These are phyloP conservation scores for Neurospora tetrasperma DNA, from an alignment of 495 filamentous ascomycete genomes.

Conservation along the genomic window DNA sequence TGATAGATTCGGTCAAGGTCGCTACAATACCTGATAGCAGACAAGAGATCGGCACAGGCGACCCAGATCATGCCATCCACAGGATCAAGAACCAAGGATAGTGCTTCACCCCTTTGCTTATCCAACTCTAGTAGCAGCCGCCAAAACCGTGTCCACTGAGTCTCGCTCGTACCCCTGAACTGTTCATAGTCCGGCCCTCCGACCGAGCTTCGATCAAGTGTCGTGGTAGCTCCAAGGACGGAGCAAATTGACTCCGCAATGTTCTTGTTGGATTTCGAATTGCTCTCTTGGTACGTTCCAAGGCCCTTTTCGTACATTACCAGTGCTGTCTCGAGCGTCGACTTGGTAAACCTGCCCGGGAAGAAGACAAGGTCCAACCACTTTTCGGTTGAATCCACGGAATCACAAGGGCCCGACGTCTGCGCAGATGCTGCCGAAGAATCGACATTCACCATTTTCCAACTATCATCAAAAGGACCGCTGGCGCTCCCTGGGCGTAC, in stretches of 20 bases:
- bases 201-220: conserved; percentile 46
- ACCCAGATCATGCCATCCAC: conserved; percentile 68
- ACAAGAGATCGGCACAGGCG: conserved; percentile 66
- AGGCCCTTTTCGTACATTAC: conserved; percentile 57
- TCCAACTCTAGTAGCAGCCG: conserved; percentile 78
- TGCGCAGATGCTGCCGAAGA: conserved; percentile 45
- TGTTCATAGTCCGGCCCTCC: conserved; percentile 63
- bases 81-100: conserved; percentile 65
- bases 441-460: conserved; percentile 63
- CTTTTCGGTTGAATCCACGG: conserved; percentile 52
- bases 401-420: conserved; percentile 46
- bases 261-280: conserved; percentile 34
- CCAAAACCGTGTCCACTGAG: conserved; percentile 86
- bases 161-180: conserved; percentile 57
- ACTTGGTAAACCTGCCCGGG: conserved; percentile 64
- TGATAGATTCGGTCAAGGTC: conserved; percentile 58
- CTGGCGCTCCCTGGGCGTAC: conserved; percentile 21
- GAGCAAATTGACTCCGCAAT: conserved; percentile 61
- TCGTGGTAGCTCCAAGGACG: conserved; percentile 53
- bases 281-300: conserved; percentile 28
- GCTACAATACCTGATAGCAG: conserved; percentile 69
- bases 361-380: conserved; percentile 70
- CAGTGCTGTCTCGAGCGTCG: conserved; percentile 76
- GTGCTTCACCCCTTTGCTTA: conserved; percentile 65
- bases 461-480: conserved; percentile 57